These are phyloP conservation scores for Cucurbita pepo DNA, from an alignment of 306 rosid species.

Conservation along the genomic window DNA sequence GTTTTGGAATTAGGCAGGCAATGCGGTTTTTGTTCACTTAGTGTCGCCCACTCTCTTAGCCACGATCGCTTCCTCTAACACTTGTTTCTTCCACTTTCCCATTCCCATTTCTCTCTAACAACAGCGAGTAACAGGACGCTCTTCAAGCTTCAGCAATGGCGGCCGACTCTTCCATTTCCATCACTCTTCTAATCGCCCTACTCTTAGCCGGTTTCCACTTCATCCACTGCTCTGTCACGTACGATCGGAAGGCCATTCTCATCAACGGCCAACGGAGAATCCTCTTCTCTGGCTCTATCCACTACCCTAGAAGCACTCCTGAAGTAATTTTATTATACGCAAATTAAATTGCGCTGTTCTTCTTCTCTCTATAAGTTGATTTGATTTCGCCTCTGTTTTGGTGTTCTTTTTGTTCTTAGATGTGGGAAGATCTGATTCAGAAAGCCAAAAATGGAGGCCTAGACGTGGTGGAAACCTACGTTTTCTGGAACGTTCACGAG, in stretches of 20 bases:
- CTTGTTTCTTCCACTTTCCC: neutral
- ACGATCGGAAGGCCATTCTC: conserved; percentile 68
- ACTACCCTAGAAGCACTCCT: conserved; percentile 96
- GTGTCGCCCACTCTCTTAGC: neutral
- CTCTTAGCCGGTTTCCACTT: conserved; percentile 15
- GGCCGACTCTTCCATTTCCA: neutral
- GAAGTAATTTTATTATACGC: conserved; percentile 28
- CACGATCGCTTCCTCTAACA: neutral
- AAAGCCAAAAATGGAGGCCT: conserved; percentile 89
- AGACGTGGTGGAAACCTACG: conserved; percentile 79
- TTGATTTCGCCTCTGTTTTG: neutral
- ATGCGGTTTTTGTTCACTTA: neutral
- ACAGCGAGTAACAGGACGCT: no score
- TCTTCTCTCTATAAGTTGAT: neutral
- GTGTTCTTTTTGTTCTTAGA: conserved; percentile 10
- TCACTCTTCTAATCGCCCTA: neutral
- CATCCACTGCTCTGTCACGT: conserved; percentile 44
- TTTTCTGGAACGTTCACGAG: conserved; percentile 90
- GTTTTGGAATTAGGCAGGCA: neutral
- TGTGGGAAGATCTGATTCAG: conserved; percentile 91
- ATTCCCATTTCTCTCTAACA: neutral
- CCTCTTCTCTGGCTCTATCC: conserved; percentile 92
- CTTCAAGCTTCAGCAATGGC: neutral
- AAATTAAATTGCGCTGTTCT: neutral
- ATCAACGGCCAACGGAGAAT: conserved; percentile 80